phyloP scores from a whole-genome alignment of 768 basidiomycete genomes.

The Saitozyma sp. region DNA sequence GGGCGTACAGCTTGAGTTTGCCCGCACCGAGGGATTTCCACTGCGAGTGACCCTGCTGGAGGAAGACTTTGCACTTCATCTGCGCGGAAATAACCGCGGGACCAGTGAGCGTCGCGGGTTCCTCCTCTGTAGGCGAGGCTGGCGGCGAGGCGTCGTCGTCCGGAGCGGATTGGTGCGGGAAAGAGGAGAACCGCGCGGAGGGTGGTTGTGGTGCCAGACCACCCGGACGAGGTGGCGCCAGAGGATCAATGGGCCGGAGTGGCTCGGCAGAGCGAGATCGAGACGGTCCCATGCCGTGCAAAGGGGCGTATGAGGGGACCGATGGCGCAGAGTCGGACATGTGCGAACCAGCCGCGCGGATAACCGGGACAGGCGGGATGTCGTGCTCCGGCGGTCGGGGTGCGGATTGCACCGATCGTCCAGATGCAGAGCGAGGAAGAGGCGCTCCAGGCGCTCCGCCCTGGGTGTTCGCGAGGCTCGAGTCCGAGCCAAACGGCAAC shows the following conservation, averaged over 20 bases:
- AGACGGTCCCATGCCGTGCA: constrained; percentile 8
- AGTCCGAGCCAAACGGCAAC: constrained; percentile 15
- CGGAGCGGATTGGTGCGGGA: constrained; percentile 19
- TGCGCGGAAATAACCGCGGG: constrained; percentile 78
- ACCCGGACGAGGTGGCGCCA: constrained; percentile 14
- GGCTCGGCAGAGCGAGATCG: constrained; percentile 53
- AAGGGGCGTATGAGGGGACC: constrained; percentile 5
- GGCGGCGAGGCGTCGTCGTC: constrained; percentile 62
- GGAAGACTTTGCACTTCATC: constrained; percentile 98
- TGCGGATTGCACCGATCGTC: constrained; percentile 39
- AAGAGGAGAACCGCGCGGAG: constrained; percentile 42
- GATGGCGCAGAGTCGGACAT: constrained; percentile 21
- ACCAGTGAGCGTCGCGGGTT: constrained; percentile 58
- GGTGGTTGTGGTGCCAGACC: constrained; percentile 28
- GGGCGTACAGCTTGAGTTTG: constrained; percentile 79
- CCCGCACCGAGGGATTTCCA: constrained; percentile 95
- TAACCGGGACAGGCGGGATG: constrained; percentile 32
- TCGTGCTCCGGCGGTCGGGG: constrained; percentile 23
- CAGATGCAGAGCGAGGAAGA: constrained; percentile 40
- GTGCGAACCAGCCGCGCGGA: constrained; percentile 31
- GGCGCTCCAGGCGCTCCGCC: constrained; percentile 15
- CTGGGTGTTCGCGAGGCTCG: constrained; percentile 2
- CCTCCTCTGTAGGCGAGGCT: constrained; percentile 67
- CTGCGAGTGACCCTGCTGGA: constrained; percentile 87
- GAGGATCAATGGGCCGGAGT: constrained; percentile 24